A percentile compares a stretch with the other conserved stretches of the same genome.
phyloP scores from a whole-genome alignment of 1,284 basidiomycete genomes.

The Ustilago curta region DNA sequence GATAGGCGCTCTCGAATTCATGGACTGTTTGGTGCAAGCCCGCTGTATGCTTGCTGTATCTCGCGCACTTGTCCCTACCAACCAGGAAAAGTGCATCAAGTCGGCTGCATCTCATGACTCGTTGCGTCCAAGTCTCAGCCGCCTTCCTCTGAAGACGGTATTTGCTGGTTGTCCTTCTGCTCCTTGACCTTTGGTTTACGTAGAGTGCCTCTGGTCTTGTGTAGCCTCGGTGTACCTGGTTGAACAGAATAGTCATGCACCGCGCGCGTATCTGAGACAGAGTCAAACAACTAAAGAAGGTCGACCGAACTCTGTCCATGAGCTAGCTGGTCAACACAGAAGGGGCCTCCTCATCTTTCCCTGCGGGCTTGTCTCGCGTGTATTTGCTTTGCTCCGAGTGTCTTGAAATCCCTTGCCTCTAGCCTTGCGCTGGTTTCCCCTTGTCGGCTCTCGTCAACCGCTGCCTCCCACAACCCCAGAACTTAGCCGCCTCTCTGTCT shows the following conservation, averaged over 20 bases:
- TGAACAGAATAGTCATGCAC: no score
- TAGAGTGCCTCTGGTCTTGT: no score
- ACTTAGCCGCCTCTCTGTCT: neutral
- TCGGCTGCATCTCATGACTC: neutral
- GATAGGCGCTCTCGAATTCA: neutral
- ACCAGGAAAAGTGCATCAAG: no score
- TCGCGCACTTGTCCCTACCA: no score
- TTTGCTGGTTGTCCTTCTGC: conserved; percentile 1
- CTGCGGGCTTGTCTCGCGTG: conserved; percentile 20
- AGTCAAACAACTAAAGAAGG: neutral
- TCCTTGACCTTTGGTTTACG: neutral
- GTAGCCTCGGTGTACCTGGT: no score
- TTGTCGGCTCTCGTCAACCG: neutral
- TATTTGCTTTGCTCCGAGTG: neutral
- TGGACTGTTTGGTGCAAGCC: neutral
- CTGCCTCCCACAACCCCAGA: neutral
- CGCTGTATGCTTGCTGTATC: neutral
- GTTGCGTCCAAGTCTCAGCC: neutral
- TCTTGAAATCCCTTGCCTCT: neutral
- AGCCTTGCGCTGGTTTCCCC: neutral
- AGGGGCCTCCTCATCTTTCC: neutral
- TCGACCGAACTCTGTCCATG: neutral
- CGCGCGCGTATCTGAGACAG: conserved; percentile 9
- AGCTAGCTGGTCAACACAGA: neutral
- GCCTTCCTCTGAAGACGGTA: neutral